Evolutionary conservation across 495 filamentous ascomycete species (phyloP).

Genomic region (Venustampulla echinocandica): DNA sequence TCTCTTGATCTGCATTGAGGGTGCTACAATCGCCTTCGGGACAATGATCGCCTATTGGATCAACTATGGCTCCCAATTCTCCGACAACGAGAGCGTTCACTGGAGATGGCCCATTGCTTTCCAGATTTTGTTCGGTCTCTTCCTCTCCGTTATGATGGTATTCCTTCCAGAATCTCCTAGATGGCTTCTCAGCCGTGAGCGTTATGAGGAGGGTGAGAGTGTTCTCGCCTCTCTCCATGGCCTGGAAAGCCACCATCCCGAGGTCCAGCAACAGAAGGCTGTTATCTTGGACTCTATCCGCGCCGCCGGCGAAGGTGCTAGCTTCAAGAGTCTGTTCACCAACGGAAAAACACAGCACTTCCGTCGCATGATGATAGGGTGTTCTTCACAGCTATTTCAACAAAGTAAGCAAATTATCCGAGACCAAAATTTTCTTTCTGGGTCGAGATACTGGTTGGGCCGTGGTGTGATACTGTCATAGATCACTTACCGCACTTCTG

Average conservation of each 20-base stretch:
- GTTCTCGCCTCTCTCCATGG: slow-evolving; percentile 64
- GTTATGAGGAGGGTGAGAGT: slow-evolving; percentile 56
- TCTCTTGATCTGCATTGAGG: slow-evolving; percentile 77
- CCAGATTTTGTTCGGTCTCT: slow-evolving; percentile 64
- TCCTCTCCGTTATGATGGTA: slow-evolving; percentile 54
- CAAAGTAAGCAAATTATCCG: no score
- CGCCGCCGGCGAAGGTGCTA: slow-evolving; percentile 46
- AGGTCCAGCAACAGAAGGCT: slow-evolving; percentile 47
- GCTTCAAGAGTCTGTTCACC: slow-evolving; percentile 48
- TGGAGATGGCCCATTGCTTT: slow-evolving; percentile 83
- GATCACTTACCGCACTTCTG: no score
- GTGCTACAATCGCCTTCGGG: slow-evolving; percentile 70
- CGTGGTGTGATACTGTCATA: no score
- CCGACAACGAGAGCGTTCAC: slow-evolving; percentile 48
- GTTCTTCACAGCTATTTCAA: slow-evolving; percentile 65
- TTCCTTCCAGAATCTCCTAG: slow-evolving; percentile 71
- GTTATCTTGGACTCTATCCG: slow-evolving; percentile 57
- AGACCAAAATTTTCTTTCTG: no score
- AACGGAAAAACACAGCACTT: slow-evolving; percentile 58
- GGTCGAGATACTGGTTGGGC: no score
- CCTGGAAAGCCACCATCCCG: slow-evolving; percentile 47
- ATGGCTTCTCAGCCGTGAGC: slow-evolving; percentile 61
- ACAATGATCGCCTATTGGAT: slow-evolving; percentile 76
- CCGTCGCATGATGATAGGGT: slow-evolving; percentile 52
- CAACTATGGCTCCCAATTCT: slow-evolving; percentile 68